Conservation (phyloP, 148 eudicot species). For the Rhododendron molle region DNA sequence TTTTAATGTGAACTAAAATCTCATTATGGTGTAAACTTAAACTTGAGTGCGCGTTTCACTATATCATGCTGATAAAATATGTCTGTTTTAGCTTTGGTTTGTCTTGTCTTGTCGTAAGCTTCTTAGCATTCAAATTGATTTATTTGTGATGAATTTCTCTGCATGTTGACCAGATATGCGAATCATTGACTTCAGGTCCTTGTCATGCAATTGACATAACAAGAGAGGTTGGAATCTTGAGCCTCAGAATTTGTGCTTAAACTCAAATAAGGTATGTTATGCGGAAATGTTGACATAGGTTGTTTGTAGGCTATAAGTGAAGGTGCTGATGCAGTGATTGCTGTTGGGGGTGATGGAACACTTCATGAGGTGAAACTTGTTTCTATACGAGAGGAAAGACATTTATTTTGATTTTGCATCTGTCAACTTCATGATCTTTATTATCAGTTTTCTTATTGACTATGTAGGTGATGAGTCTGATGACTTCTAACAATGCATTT, state of each 20-base stretch:
- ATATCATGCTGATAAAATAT: background rate
- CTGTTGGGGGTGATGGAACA: conserved; percentile 98
- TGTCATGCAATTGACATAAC: conserved; percentile 86
- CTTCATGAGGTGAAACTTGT: conserved; percentile 74
- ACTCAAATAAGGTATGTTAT: background rate
- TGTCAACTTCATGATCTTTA: background rate
- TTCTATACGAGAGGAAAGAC: background rate
- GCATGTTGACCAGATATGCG: conserved; percentile 57
- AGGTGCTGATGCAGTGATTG: conserved; percentile 91
- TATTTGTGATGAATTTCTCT: conserved; percentile 15
- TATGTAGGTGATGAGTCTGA: background rate
- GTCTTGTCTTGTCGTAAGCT: background rate
- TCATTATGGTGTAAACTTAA: background rate
- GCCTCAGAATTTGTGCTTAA: background rate
- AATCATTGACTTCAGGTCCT: conserved; percentile 89
- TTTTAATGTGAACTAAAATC: background rate
- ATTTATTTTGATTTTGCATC: conserved; percentile 2
- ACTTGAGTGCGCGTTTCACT: background rate
- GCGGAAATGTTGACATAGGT: background rate
- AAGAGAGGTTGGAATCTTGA: conserved; percentile 60
- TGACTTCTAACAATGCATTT: background rate
- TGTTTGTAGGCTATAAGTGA: conserved; percentile 75
- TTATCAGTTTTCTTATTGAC: background rate
- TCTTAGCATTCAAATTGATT: conserved; percentile 7
- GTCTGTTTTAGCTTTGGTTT: background rate